Evolutionary conservation across 1,139 yeast species (phyloP), one percentile per base, ranked within the genome.

Genomic region (Hanseniaspora sp.): DNA sequence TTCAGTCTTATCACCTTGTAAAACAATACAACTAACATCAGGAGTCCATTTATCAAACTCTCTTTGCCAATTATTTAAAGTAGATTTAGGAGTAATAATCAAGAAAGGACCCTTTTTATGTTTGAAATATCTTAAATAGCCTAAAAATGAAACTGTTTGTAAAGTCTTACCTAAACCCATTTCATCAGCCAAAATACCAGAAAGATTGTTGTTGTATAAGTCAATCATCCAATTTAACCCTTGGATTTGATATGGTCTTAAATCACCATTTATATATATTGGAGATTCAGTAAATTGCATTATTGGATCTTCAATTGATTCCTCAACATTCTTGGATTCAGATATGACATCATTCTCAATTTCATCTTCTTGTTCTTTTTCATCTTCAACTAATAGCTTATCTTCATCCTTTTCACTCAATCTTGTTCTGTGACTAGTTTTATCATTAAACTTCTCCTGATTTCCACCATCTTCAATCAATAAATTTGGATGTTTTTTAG

Each of bases 131-230:
- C 92, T 73, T 52, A 84, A 69, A 62, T 81, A 83, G 0, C 92
- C 92, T 54, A 84, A 69, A 61, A 84, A 84, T 6, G 97, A 80
- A 57, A 92, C 87, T 0, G 96, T 87, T 67, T 92, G 98, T 57
- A 92, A 74, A 1, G 98, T 92, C 67, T 92, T 92, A 57, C 98
- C 98, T 56, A 92, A 75, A 1, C 98, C 98, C 98, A 92, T 92
- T 69, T 92, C 98, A 69, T 92, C 98, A 9, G 98, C 98, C 57
- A 92, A 74, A 51, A 92, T 90, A 49, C 97, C 97, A 1, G 94
- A 82, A 55, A 90, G 75, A 62, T 83, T 81, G 69, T 90, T 87
- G 61, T 86, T 94, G 64, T 84, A 83, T 56, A 90, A 71, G 1
- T 88, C 79, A 28, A 88, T 80, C 63, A 90, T 72, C 97, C 97